Evolutionary conservation across 805 yeast species (phyloP).

Genomic region (Candida bentonensis): DNA sequence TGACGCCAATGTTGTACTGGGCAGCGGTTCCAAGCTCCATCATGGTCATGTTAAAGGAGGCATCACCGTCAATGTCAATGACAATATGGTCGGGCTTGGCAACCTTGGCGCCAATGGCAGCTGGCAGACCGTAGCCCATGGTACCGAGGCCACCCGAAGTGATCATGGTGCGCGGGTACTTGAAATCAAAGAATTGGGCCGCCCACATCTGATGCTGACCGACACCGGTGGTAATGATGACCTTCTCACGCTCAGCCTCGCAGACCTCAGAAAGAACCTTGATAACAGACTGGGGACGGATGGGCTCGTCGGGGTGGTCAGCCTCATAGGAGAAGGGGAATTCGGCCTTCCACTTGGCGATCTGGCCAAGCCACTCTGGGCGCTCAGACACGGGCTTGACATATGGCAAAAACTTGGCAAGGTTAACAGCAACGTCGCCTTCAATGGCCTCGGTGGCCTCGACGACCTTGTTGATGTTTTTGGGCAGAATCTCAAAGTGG

Average conservation of each 20-base stretch:
- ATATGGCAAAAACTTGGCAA: constrained; percentile 58
- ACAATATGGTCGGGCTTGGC: constrained; percentile 91
- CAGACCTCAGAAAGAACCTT: constrained; percentile 64
- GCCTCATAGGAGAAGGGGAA: constrained; percentile 73
- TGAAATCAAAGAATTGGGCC: constrained; percentile 95
- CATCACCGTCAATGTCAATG: constrained; percentile 97
- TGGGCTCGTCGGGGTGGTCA: constrained; percentile 44
- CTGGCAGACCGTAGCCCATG: constrained; percentile 95
- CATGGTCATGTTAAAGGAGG: constrained; percentile 96
- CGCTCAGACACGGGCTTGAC: constrained; percentile 52
- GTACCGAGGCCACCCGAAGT: constrained; percentile 99
- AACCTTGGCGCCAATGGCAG: constrained; percentile 97
- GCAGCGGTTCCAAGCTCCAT: constrained; percentile 89
- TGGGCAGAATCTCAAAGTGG: constrained; percentile 92
- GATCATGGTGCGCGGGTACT: constrained; percentile 78
- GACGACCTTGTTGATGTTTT: constrained; percentile 94
- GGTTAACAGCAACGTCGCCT: constrained; percentile 82
- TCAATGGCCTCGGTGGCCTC: constrained; percentile 88
- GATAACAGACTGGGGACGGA: constrained; percentile 90
- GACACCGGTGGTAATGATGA: constrained; percentile 91
- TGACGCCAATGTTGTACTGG: constrained; percentile 84
- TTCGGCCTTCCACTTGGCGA: constrained; percentile 69
- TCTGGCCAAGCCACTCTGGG: constrained; percentile 63
- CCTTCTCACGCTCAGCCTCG: constrained; percentile 48
- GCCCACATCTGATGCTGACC: constrained; percentile 99